Conservation (phyloP, 306 rosid genomes). For the Lotus japonicus region DNA sequence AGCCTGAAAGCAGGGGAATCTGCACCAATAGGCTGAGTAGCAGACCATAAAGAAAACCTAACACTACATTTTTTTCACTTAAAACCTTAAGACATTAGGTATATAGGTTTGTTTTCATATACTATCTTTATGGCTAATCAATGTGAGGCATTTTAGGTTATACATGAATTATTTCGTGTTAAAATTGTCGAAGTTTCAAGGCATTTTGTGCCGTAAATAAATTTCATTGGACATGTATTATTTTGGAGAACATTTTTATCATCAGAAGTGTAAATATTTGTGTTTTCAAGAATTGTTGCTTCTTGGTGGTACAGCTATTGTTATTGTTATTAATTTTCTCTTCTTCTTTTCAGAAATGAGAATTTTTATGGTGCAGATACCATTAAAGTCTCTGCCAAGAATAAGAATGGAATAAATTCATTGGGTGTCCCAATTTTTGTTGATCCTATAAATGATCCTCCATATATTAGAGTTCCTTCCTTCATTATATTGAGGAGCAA, state of each 20-base stretch:
- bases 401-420: conserved; percentile 55
- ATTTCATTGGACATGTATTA: not conserved
- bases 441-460: conserved; percentile 80
- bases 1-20: too few relatives aligned
- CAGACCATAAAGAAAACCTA: too few relatives aligned
- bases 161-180: not conserved
- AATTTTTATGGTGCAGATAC: conserved; percentile 61
- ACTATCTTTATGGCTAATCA: too few relatives aligned
- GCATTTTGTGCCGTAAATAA: not conserved
- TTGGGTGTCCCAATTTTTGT: conserved; percentile 56
- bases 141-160: not conserved
- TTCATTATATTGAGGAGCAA: conserved; percentile 51
- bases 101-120: too few relatives aligned
- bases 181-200: not conserved
- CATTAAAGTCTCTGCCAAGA: conserved; percentile 51
- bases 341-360: conserved; percentile 44
- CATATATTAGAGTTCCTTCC: conserved; percentile 57
- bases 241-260: not conserved
- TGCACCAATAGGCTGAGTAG: too few relatives aligned
- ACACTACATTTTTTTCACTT: too few relatives aligned
- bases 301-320: too few relatives aligned
- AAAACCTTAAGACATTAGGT: too few relatives aligned
- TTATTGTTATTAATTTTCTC: not conserved
- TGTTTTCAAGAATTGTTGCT: not conserved
- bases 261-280: not conserved